phyloP scores from a whole-genome alignment of 495 filamentous ascomycete species.

The Tetracladium setigerum region DNA sequence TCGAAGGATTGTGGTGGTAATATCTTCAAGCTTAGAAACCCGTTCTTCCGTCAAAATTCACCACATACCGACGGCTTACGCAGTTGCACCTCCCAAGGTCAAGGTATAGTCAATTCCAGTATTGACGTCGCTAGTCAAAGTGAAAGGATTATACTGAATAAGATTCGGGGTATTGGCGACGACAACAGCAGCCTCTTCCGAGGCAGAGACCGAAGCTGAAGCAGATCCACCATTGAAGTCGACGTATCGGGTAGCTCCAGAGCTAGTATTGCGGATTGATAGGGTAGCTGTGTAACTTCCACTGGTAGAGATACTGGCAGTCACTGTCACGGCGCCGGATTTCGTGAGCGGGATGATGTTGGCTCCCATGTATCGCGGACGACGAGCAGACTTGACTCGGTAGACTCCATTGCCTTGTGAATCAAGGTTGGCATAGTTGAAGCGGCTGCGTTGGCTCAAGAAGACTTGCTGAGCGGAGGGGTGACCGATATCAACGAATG shows the following conservation, averaged over 20 bases:
- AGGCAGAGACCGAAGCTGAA: slow-evolving; percentile 27
- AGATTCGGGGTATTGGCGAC: slow-evolving; percentile 33
- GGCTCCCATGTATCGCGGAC: slow-evolving; percentile 37
- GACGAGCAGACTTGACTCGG: slow-evolving; percentile 31
- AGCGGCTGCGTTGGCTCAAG: slow-evolving; percentile 19
- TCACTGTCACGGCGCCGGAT: slow-evolving; percentile 23
- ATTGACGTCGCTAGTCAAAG: slow-evolving; percentile 29
- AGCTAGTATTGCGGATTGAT: not conserved
- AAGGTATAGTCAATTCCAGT: slow-evolving; percentile 31
- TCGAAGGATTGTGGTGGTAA: too few relatives aligned
- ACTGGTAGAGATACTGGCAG: slow-evolving; percentile 22
- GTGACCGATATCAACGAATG: slow-evolving; percentile 37
- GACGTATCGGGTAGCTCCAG: not conserved
- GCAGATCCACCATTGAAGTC: slow-evolving; percentile 11
- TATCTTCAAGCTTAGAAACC: too few relatives aligned
- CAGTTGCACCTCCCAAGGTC: slow-evolving; percentile 29
- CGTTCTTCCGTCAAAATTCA: too few relatives aligned
- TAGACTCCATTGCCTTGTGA: slow-evolving; percentile 29
- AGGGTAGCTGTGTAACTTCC: slow-evolving; percentile 18
- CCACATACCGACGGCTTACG: too few relatives aligned
- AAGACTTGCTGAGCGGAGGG: slow-evolving; percentile 28
- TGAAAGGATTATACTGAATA: slow-evolving; percentile 36
- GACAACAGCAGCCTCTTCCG: slow-evolving; percentile 35
- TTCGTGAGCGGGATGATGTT: slow-evolving; percentile 36
- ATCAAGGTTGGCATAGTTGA: slow-evolving; percentile 36